Percentiles rank a stretch among this genome's conserved stretches.
phyloP scores from a whole-genome alignment of 805 yeast genomes.

The Wickerhamomyces bovis region DNA sequence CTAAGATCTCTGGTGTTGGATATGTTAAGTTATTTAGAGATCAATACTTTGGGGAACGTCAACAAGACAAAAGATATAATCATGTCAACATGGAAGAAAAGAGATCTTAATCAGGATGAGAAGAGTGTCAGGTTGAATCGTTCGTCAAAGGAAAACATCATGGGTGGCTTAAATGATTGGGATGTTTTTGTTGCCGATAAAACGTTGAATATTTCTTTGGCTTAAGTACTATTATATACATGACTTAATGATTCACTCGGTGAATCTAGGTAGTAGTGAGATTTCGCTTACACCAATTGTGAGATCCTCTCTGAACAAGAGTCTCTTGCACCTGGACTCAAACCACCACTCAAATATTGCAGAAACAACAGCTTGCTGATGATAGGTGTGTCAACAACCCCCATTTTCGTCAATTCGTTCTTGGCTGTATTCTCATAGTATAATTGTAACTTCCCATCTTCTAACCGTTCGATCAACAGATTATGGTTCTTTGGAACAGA shows the following conservation, averaged over 20 bases:
- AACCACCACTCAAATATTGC: constrained; percentile 74
- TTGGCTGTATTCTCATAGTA: constrained; percentile 37
- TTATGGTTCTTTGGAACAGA: constrained; percentile 72
- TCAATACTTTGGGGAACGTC: constrained; percentile 5
- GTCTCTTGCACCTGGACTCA: constrained; percentile 48
- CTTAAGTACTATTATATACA: background rate
- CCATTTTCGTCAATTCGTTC: constrained; percentile 37
- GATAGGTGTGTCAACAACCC: constrained; percentile 54
- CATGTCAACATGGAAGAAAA: constrained; percentile 6
- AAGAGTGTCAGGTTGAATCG: background rate
- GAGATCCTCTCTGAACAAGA: constrained; percentile 34
- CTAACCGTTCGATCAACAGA: constrained; percentile 49
- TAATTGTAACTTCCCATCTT: constrained; percentile 41
- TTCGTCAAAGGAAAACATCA: background rate
- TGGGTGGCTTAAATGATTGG: constrained; percentile 6
- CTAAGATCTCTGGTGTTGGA: constrained; percentile 4
- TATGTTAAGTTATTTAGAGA: constrained; percentile 2
- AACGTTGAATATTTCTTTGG: constrained; percentile 5
- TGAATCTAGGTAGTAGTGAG: too few relatives aligned
- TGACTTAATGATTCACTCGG: background rate
- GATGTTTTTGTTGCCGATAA: constrained; percentile 5
- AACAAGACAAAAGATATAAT: constrained; percentile 6
- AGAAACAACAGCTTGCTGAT: constrained; percentile 64
- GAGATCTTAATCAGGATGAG: constrained; percentile 2
- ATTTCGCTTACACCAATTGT: constrained; percentile 12